Evolutionary conservation across 176 grass and related monocot species (phyloP), one percentile per base, ranked within the genome.

Genomic region (Dendrocalamus sinicus): DNA sequence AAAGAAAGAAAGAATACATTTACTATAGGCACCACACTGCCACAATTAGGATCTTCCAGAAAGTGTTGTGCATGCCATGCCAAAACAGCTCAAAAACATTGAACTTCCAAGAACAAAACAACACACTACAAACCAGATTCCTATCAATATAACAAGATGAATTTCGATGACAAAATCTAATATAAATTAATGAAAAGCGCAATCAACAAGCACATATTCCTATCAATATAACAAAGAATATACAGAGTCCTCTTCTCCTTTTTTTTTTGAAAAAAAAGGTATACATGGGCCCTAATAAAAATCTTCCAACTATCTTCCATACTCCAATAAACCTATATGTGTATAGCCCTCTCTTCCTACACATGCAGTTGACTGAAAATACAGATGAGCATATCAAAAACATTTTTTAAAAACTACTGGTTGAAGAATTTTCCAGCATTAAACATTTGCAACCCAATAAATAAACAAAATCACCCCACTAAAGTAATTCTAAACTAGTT

Each of bases 401-500:
- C 2, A 22, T 51, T 12, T 54, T 23, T 28, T 41, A 24, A 13
- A 69, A 19, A 76, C 30, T 52, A 2, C 19, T 41, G 1, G 23
- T 20, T 67, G 48, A 77, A 66, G 7, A 77, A 41, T 67, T 85
- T 85, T 54, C 61, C 46, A 68, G 61, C 35, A 76, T 84, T 76
- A 65, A 45, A 75, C 32, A 74, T 72, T 72, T 63, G 20, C 46
- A 75, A 64, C 59, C 32, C 60, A 53, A 65, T 55, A 84, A 64
- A 84, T 10, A 24, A 26, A 84, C 8, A 67, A 67, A 72, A 22
- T 82, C 28, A 64, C 20, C 12, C 32, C 72, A 75, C 8, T 43
- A 67, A 84, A 51, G 20, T 75, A 67, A 50, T 67, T 51, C 72
- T 51, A 30, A 67, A 55, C 9, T 67, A 76, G 12, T 35, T 20